Percentiles rank a stretch among this genome's conserved stretches.
Conservation (phyloP, 78 protist species). For the Dictyostelium discoideum region DNA sequence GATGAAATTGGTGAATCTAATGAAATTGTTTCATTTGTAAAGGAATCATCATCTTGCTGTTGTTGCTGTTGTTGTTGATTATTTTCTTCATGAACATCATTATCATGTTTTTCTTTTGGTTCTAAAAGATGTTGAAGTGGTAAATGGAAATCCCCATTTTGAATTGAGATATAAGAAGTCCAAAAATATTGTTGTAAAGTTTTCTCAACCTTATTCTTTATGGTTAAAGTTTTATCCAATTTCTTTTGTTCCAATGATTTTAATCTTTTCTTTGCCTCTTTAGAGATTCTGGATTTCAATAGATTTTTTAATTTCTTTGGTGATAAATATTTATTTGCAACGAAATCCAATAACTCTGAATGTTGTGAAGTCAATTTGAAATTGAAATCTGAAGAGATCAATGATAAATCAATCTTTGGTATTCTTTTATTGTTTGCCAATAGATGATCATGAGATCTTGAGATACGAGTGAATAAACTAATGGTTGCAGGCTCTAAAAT, state of each 20-base stretch:
- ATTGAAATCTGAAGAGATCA: conserved; percentile 51
- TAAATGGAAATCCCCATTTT: conserved; percentile 59
- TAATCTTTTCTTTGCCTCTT: conserved; percentile 59
- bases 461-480: conserved; percentile 35
- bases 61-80: neutral
- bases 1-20: conserved; percentile 5
- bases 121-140: conserved; percentile 69
- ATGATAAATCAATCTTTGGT: conserved; percentile 68
- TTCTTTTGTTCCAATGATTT: conserved; percentile 23
- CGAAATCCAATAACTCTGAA: conserved; percentile 36
- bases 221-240: conserved; percentile 56
- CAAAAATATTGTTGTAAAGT: conserved; percentile 70
- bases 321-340: conserved; percentile 64
- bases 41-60: neutral
- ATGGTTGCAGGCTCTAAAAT: conserved; percentile 45
- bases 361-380: conserved; percentile 50
- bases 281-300: conserved; percentile 17
- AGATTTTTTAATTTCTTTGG: conserved; percentile 60
- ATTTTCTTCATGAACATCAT: neutral
- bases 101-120: conserved; percentile 30
- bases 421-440: conserved; percentile 13
- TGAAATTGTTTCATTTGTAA: neutral
- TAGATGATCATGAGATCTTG: neutral
- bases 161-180: conserved; percentile 19
- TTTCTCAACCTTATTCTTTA: conserved; percentile 66